phyloP scores from a whole-genome alignment of 306 rosid species.

The Hippophae tibetana region DNA sequence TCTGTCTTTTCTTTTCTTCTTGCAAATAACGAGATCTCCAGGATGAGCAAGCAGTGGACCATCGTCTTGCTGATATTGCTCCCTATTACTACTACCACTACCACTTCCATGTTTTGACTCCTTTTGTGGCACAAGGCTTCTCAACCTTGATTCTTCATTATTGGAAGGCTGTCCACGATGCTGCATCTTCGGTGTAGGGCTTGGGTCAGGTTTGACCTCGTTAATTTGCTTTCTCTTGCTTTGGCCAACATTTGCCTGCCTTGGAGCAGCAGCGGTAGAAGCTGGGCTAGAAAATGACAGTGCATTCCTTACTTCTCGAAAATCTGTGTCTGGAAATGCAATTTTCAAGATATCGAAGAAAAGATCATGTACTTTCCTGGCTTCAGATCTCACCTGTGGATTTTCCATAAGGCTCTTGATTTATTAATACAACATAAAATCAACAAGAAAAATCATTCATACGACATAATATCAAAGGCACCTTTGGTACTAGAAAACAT shows the following conservation, averaged over 20 bases:
- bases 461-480: neutral
- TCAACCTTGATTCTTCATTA: conserved; percentile 47
- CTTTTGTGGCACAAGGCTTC: conserved; percentile 49
- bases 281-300: conserved; percentile 49
- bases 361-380: conserved; percentile 83
- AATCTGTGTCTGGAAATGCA: conserved; percentile 73
- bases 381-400: conserved; percentile 73
- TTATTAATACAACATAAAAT: neutral
- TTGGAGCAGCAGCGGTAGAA: conserved; percentile 25
- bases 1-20: conserved; percentile 86
- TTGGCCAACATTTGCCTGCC: conserved; percentile 38
- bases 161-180: conserved; percentile 35
- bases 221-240: conserved; percentile 51
- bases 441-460: neutral
- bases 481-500: neutral
- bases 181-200: conserved; percentile 38
- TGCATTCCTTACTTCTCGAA: conserved; percentile 60
- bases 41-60: conserved; percentile 66
- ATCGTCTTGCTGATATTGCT: conserved; percentile 60
- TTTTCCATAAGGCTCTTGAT: conserved; percentile 14
- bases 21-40: conserved; percentile 88
- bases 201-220: conserved; percentile 47
- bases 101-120: conserved; percentile 58
- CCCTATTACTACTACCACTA: conserved; percentile 37
- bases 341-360: conserved; percentile 73